These are phyloP conservation scores for Macadamia tetraphylla DNA, from an alignment of 164 flowering plant genomes.

Conservation along the genomic window DNA sequence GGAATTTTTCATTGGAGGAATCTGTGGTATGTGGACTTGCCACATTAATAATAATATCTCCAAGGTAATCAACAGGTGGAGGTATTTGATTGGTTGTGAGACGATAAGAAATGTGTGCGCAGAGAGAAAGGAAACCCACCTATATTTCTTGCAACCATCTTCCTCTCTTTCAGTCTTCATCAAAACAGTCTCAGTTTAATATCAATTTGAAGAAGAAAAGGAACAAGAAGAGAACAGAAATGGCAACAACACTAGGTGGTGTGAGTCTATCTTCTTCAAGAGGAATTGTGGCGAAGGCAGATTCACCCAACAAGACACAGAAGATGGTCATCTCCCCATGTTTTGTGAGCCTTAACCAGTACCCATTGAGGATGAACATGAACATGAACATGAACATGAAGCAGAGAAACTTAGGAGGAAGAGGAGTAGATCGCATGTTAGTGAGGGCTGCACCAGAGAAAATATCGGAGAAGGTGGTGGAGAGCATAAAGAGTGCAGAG, in stretches of 20 bases:
- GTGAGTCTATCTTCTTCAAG: constrained; percentile 41
- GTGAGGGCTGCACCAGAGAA: constrained; percentile 23
- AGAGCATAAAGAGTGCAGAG: constrained; percentile 42
- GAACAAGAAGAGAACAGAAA: constrained; percentile 8
- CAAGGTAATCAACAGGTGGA: constrained; percentile 24
- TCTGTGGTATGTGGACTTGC: neutral
- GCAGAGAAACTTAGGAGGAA: no score
- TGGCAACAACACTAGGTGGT: constrained; percentile 47
- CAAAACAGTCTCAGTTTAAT: neutral
- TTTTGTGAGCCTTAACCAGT: constrained; percentile 16
- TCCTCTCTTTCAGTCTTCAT: neutral
- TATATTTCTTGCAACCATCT: constrained; percentile 6
- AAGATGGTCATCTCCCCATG: constrained; percentile 11
- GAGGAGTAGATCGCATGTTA: constrained; percentile 15
- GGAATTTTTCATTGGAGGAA: no score
- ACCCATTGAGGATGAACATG: constrained; percentile 29
- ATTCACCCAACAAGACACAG: constrained; percentile 24
- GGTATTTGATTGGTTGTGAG: constrained; percentile 19
- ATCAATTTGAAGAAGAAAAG: no score
- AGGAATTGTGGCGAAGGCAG: constrained; percentile 25
- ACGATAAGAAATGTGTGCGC: constrained; percentile 54
- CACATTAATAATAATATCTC: constrained; percentile 9
- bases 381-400: neutral
- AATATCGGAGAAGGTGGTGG: constrained; percentile 33
- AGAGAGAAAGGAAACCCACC: constrained; percentile 5